A percentile compares a stretch with the other conserved stretches of the same genome.
Evolutionary conservation across 2,329 filamentous ascomycete species (phyloP).

Genomic region (Escovopsis sp.): DNA sequence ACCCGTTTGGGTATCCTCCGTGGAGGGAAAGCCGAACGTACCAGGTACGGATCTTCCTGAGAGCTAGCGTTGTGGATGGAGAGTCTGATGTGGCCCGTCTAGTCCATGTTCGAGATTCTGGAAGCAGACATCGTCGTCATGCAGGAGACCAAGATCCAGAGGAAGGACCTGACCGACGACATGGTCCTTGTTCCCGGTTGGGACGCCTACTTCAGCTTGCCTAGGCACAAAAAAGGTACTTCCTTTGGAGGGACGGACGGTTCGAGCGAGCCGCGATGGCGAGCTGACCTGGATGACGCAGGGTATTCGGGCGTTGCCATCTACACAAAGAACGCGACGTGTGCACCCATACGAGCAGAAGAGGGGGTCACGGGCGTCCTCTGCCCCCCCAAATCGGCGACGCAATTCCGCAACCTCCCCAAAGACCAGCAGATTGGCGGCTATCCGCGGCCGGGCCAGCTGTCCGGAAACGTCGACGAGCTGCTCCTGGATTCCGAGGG

Average conservation of each 20-base stretch:
- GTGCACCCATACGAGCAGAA: slow-evolving; percentile 77
- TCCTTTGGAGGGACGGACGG: not conserved
- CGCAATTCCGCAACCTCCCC: slow-evolving; percentile 60
- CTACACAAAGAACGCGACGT: slow-evolving; percentile 78
- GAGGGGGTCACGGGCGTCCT: slow-evolving; percentile 83
- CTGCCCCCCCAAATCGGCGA: slow-evolving; percentile 54
- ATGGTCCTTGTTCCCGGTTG: slow-evolving; percentile 92
- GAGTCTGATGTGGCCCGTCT: not conserved
- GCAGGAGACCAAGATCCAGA: slow-evolving; percentile 93
- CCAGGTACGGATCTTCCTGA: slow-evolving; percentile 31
- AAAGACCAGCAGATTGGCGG: slow-evolving; percentile 69
- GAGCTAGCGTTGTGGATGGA: too few relatives aligned
- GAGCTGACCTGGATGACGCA: slow-evolving; percentile 20
- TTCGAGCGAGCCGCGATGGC: not conserved
- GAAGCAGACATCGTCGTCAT: slow-evolving; percentile 88
- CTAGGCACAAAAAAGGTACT: slow-evolving; percentile 79
- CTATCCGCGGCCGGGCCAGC: slow-evolving; percentile 59
- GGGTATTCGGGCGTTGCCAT: slow-evolving; percentile 93
- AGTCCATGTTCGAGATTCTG: slow-evolving; percentile 89
- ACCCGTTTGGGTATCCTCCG: slow-evolving; percentile 73
- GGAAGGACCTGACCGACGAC: slow-evolving; percentile 81
- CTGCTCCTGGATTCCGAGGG: slow-evolving; percentile 74
- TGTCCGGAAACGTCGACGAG: slow-evolving; percentile 51
- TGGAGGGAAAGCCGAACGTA: slow-evolving; percentile 61
- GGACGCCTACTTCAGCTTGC: slow-evolving; percentile 93